Evolutionary conservation across 2,329 filamentous ascomycete genomes (phyloP), one percentile per base, ranked within the genome.

Genomic region (Sporothrix brunneoviolacea): DNA sequence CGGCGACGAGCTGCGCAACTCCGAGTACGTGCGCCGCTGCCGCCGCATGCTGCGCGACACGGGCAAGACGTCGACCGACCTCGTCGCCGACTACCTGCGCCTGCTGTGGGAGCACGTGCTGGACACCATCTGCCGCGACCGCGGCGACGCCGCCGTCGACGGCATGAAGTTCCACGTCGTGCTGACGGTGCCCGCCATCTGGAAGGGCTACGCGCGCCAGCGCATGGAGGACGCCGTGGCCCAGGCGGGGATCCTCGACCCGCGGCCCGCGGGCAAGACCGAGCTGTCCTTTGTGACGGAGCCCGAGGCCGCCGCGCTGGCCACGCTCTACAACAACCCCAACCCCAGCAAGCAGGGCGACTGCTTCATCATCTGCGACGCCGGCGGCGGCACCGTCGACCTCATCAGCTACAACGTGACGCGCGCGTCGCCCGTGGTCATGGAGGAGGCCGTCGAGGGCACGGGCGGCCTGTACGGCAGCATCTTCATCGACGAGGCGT

Each of bases 401-500:
- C 63, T 79, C 15, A 77, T 79, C 50, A 73, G 72, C 6, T 79
- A 79, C 55, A 69, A 71, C 47, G 69, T 79, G 38, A 49, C 40
- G 18, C 30, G 32, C 13, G 15, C 37, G 15, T 13, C 24, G 4
- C 48, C 51, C 10, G 61, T 77, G 4, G 66, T 73, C 52, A 64
- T 79, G 16, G 65, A 68, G 48, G 75, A 78, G 59, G 70, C 73
- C 10, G 70, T 70, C 3, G 68, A 70, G 24, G 74, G 74, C 2
- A 73, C 70, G 6, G 74, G 75, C 8, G 73, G 70, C 2, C 67
- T 72, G 51, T 77, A 72, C 51, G 75, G 75, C 21, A 74, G 72
- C 3, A 69, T 71, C 1, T 71, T 74, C 55, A 63, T 79, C 50
- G 75, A 77, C 53, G 65, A 70, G 58, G 64, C 72, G 16, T 78